Evolutionary conservation across 2,329 filamentous ascomycete genomes (phyloP).

Genomic region (Fusarium sp.): DNA sequence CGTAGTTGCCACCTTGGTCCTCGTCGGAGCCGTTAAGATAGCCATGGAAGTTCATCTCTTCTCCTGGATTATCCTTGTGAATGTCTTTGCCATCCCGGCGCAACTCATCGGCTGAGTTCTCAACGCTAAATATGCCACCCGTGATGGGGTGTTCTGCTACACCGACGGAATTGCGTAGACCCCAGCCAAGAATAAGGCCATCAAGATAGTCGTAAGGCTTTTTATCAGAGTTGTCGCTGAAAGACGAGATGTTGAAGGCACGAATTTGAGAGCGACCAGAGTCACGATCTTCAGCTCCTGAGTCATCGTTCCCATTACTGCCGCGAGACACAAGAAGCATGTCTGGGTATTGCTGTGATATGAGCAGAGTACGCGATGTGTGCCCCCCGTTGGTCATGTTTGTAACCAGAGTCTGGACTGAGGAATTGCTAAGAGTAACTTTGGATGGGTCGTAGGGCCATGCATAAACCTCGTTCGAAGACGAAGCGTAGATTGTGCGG

Average conservation of each 20-base stretch:
- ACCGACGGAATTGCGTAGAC: conserved; percentile 79
- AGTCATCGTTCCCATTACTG: conserved; percentile 73
- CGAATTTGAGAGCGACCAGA: conserved; percentile 77
- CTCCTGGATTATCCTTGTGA: conserved; percentile 77
- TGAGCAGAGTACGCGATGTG: conserved; percentile 74
- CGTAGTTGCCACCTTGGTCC: conserved; percentile 69
- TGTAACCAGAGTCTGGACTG: conserved; percentile 65
- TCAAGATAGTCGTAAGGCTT: conserved; percentile 61
- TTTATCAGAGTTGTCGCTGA: conserved; percentile 30
- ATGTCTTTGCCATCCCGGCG: conserved; percentile 70
- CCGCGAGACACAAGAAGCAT: conserved; percentile 76
- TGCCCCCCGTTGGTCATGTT: conserved; percentile 75
- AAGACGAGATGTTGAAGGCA: conserved; percentile 62
- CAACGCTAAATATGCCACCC: conserved; percentile 71
- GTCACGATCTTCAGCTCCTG: conserved; percentile 60
- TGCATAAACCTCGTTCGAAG: conserved; percentile 68
- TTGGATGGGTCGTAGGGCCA: conserved; percentile 74
- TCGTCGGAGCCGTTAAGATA: conserved; percentile 59
- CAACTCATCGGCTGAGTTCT: conserved; percentile 78
- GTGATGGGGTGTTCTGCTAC: conserved; percentile 71
- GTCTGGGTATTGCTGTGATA: conserved; percentile 67
- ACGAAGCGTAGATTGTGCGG: conserved; percentile 69
- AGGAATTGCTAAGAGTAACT: conserved; percentile 58
- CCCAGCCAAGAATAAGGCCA: conserved; percentile 72
- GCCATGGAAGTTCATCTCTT: conserved; percentile 81